Base-by-base conservation (phyloP, 352 stramenopile genomes). In the Phytophthora pluvialis region DNA sequence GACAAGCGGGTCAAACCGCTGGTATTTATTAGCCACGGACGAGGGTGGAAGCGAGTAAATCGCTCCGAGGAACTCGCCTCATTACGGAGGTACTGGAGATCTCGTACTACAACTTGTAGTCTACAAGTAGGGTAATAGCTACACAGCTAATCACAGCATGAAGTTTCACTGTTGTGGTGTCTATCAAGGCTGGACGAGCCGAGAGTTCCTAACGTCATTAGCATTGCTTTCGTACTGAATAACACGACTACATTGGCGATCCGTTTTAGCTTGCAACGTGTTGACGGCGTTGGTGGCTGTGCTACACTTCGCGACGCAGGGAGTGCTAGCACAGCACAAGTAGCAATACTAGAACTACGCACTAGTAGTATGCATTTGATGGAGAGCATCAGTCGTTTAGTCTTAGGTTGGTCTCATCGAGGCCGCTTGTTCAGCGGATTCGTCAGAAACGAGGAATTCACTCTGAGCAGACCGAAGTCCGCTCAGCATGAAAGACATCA, bases 371-470 rank as follows among this genome's bases (percentile, higher is more conserved):
- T 51, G 29, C 29, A 40, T 46, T 70, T 48, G 29, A 50, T 46
- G 28, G 64, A 77, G 74, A 76, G 80, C 84, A 90, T 93, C 84
- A 93, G 85, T 90, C 76, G 44, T n/a, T 60, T 79, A 80, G 81
- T 88, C 83, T 80, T 86, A 78, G 55, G 76, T 90, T 94, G 75
- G 86, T 92, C 86, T 92, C 86, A 94, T 75, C 80, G 83, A 92
- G 83, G 77, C 75, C 83, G 73, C 85, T 93, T 93, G 72, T 86
- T 67, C 86, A 94, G 86, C 83, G 86, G 77, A 88, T 78, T 75
- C 69, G 72, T 94, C 86, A 94, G 86, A 92, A 94, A 92, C 86
- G 86, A 94, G 86, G 86, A 94, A 94, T 94, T 94, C 85, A 94
- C 85, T 94, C 80, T 89, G 79, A 46, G 39, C 43, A 70, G 47